These are phyloP conservation scores for Ganoderma meredithae DNA, from an alignment of 1,284 basidiomycete species.

Conservation along the genomic window DNA sequence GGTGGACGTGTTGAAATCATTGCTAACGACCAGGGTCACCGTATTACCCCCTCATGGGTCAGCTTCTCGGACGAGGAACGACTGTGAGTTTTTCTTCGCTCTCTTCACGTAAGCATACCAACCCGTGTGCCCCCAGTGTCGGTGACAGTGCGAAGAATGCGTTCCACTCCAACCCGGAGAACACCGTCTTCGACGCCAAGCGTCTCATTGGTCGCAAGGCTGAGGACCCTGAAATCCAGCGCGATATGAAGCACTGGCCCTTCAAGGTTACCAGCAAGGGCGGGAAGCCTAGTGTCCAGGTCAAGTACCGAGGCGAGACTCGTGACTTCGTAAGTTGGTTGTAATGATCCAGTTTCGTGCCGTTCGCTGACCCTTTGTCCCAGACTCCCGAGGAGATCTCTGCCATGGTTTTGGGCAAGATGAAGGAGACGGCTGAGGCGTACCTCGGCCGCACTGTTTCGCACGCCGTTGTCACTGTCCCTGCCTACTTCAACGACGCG, in stretches of 20 bases:
- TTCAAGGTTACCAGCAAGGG: conserved; percentile 83
- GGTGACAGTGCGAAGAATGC: conserved; percentile 85
- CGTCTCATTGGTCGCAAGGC: conserved; percentile 93
- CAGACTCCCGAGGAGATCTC: conserved; percentile 89
- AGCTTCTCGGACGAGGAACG: conserved; percentile 92
- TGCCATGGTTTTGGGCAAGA: conserved; percentile 96
- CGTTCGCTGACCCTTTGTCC: not conserved
- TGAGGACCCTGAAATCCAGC: conserved; percentile 80
- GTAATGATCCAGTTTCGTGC: not conserved
- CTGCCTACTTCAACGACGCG: conserved; percentile 99
- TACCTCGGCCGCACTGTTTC: conserved; percentile 97
- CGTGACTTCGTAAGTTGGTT: conserved; percentile 78
- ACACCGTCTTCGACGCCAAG: conserved; percentile 98
- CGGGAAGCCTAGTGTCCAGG: conserved; percentile 88
- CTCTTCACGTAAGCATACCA: not conserved
- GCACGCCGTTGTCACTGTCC: conserved; percentile 98
- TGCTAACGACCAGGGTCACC: conserved; percentile 97
- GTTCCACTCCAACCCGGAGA: conserved; percentile 86
- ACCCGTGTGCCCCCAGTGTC: conserved; percentile 52
- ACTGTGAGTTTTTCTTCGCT: conserved; percentile 59
- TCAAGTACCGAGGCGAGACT: conserved; percentile 86
- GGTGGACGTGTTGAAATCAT: conserved; percentile 96
- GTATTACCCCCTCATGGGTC: conserved; percentile 97
- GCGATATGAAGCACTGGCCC: conserved; percentile 90
- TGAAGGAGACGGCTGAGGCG: conserved; percentile 99